Percentiles rank a stretch among this genome's conserved stretches.
Conservation (phyloP, 1,139 yeast species). For the Yamadazyma mexicana region DNA sequence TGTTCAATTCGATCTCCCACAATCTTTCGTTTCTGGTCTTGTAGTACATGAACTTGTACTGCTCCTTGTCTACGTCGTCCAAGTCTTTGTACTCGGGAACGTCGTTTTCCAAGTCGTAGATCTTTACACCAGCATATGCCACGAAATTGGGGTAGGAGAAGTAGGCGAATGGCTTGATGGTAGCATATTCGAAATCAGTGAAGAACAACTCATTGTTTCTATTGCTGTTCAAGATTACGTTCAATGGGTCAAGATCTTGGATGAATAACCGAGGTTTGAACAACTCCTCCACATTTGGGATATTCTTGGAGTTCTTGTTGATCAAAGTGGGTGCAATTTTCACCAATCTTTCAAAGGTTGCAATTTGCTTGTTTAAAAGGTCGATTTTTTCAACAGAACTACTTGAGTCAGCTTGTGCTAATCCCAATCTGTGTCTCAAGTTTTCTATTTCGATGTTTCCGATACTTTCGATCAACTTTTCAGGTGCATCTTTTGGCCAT, state of each 20-base stretch:
- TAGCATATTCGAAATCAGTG: slow-evolving; percentile 78
- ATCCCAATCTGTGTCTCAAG: slow-evolving; percentile 53
- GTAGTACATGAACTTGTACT: slow-evolving; percentile 80
- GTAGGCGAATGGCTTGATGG: slow-evolving; percentile 78
- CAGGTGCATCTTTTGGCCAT: slow-evolving; percentile 60
- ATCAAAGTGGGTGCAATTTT: slow-evolving; percentile 56
- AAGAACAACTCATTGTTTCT: slow-evolving; percentile 48
- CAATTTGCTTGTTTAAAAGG: slow-evolving; percentile 48
- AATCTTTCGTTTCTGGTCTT: slow-evolving; percentile 88
- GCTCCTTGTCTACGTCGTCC: slow-evolving; percentile 72
- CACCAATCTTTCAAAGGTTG: slow-evolving; percentile 59
- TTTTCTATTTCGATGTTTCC: slow-evolving; percentile 70
- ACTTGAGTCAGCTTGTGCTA: slow-evolving; percentile 56
- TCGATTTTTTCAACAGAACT: slow-evolving; percentile 41
- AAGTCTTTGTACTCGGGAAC: slow-evolving; percentile 67
- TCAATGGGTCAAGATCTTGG: slow-evolving; percentile 91
- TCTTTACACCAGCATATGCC: slow-evolving; percentile 83
- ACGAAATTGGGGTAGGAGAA: slow-evolving; percentile 80
- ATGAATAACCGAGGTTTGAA: slow-evolving; percentile 72
- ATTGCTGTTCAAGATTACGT: slow-evolving; percentile 54
- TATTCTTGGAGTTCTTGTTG: slow-evolving; percentile 47
- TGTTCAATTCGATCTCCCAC: slow-evolving; percentile 79
- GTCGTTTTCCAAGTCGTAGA: slow-evolving; percentile 72
- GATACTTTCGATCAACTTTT: slow-evolving; percentile 60
- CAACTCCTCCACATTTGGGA: slow-evolving; percentile 60